phyloP scores from a whole-genome alignment of 768 basidiomycete species.

The Sporobolomyces phaffii region DNA sequence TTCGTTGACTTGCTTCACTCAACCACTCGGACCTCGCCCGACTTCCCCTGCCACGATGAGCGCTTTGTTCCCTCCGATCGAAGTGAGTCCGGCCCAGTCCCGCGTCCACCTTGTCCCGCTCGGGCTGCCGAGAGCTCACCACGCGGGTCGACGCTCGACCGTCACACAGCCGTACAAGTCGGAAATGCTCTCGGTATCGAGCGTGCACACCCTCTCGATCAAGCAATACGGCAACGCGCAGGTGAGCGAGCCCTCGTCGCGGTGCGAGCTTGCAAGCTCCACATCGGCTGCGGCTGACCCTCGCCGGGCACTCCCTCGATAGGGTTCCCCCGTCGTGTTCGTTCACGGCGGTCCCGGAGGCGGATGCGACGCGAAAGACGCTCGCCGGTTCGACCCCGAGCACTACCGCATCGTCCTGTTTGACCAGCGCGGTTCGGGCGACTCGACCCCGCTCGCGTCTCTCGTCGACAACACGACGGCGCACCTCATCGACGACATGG shows the following conservation, averaged over 20 bases:
- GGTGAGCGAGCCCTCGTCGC: no score
- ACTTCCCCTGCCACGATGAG: not conserved
- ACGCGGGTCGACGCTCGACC: not conserved
- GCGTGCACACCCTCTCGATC: slow-evolving; percentile 32
- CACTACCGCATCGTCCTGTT: slow-evolving; percentile 60
- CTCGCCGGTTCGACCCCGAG: slow-evolving; percentile 35
- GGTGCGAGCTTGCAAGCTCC: no score
- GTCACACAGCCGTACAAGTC: slow-evolving; percentile 27
- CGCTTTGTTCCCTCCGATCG: slow-evolving; percentile 12
- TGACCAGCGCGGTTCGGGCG: slow-evolving; percentile 84
- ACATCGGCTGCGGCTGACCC: no score
- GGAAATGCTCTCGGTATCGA: slow-evolving; percentile 19
- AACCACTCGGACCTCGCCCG: no score
- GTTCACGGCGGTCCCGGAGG: slow-evolving; percentile 40
- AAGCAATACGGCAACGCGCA: slow-evolving; percentile 37
- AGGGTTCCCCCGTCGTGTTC: slow-evolving; percentile 39
- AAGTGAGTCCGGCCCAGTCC: not conserved
- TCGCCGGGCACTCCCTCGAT: no score
- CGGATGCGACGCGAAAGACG: slow-evolving; percentile 25
- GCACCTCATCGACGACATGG: slow-evolving; percentile 86
- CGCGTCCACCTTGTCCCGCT: not conserved
- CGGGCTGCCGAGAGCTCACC: not conserved
- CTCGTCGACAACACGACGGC: slow-evolving; percentile 86
- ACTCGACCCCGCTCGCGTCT: slow-evolving; percentile 73
- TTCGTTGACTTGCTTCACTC: no score